phyloP scores from a whole-genome alignment of 371 early-diverging fungal genomes.

The Coemansia sp. region DNA sequence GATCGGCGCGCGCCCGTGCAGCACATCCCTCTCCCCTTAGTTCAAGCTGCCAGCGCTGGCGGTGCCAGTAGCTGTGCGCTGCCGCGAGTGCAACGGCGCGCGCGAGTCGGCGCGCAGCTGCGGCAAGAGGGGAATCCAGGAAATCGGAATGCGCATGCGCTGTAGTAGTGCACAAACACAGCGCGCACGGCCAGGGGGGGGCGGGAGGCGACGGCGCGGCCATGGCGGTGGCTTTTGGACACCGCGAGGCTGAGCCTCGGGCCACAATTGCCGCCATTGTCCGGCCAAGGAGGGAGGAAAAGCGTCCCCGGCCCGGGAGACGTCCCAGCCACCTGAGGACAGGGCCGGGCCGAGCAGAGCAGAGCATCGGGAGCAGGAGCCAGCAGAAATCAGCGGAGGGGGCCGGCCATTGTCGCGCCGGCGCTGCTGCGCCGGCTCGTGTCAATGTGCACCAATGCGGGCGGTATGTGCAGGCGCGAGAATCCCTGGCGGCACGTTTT shows the following conservation, averaged over 20 bases:
- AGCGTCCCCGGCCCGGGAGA: neutral
- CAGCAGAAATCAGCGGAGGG: neutral
- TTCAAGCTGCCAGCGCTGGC: neutral
- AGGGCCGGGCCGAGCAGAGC: neutral
- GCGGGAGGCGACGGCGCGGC: neutral
- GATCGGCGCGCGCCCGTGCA: too few species aligned
- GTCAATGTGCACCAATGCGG: neutral
- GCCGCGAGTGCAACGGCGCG: neutral
- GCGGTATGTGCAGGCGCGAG: neutral
- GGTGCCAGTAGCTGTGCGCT: neutral
- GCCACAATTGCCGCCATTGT: neutral
- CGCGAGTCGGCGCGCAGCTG: neutral
- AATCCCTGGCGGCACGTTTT: too few species aligned
- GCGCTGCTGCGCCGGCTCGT: neutral
- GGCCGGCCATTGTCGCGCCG: neutral
- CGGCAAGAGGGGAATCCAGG: slow-evolving; percentile 20
- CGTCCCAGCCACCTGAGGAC: neutral
- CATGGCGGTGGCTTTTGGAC: neutral
- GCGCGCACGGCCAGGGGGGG: neutral
- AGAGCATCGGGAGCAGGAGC: neutral
- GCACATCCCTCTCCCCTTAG: too few species aligned
- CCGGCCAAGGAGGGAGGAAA: too few species aligned
- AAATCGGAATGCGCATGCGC: slow-evolving; percentile 34
- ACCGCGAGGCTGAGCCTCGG: slow-evolving; percentile 1
- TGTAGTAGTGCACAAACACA: neutral